Evolutionary conservation across 129 eudicot species (phyloP).

Genomic region (Centella asiatica): DNA sequence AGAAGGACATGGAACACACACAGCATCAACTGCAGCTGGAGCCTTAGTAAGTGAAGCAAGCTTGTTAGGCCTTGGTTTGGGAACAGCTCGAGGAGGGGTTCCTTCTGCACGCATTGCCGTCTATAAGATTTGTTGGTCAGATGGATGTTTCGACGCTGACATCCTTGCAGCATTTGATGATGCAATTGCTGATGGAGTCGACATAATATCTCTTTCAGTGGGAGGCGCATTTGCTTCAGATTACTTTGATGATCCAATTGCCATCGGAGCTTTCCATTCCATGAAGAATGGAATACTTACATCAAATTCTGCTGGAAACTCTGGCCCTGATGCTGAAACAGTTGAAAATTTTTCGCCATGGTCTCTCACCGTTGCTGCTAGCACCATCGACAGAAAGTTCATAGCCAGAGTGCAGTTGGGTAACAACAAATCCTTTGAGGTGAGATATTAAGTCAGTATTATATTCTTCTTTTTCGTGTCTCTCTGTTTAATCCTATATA

Average conservation of each 20-base stretch:
- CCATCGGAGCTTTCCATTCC: slow-evolving; percentile 50
- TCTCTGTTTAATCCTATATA: background rate
- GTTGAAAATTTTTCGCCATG: slow-evolving; percentile 37
- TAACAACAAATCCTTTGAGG: slow-evolving; percentile 21
- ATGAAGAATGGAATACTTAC: slow-evolving; percentile 38
- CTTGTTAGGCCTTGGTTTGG: slow-evolving; percentile 23
- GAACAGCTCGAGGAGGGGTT: slow-evolving; percentile 34
- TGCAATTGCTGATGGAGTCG: slow-evolving; percentile 41
- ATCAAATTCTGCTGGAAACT: slow-evolving; percentile 35
- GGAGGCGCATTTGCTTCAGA: slow-evolving; percentile 6
- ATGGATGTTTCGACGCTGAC: slow-evolving; percentile 18
- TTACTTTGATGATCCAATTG: slow-evolving; percentile 25
- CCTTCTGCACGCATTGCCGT: slow-evolving; percentile 28
- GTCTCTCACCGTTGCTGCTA: slow-evolving; percentile 47
- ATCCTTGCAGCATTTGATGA: slow-evolving; percentile 33
- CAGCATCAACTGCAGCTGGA: slow-evolving; percentile 30
- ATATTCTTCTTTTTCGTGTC: background rate
- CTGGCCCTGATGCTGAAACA: slow-evolving; percentile 26
- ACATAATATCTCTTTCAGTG: slow-evolving; percentile 19
- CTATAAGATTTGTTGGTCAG: slow-evolving; percentile 18
- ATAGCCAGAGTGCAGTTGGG: slow-evolving; percentile 25
- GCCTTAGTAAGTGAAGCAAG: slow-evolving; percentile 14
- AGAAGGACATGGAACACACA: slow-evolving; percentile 28
- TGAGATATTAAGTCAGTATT: slow-evolving; percentile 9
- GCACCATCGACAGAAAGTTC: slow-evolving; percentile 31